Base-by-base conservation (phyloP, 805 yeast species). In the Nakazawaea wickerhamii region DNA sequence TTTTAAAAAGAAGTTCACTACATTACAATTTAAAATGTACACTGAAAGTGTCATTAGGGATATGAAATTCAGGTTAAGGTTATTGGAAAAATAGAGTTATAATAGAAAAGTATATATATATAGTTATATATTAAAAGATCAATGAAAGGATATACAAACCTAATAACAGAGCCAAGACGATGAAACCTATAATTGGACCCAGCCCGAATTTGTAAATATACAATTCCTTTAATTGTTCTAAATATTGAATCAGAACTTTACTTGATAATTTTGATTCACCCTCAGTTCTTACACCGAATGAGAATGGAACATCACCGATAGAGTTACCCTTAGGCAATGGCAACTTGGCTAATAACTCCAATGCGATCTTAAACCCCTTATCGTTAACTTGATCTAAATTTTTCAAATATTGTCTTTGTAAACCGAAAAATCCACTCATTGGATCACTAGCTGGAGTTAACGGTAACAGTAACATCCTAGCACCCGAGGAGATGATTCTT, bases 241-340 rank as follows among this genome's bases (percentile, higher is more conserved):
- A 48, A 44, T 71, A 71, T 50, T 66, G 75, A 27, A 71, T 54
- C 63, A 70, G 70, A 33, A 71, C 77, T 48, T 71, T 71, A 40
- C 73, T 67, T 7, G 71, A 65, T 27, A 71, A 58, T 50, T 71
- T 71, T 30, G 75, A 70, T 48, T 71, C 77, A 56, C 77, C 77
- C 52, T 70, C 77, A 9, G 74, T 68, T 63, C 77, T 71, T 21
- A 71, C 75, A 55, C 77, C 77, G 47, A 71, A 71, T 5, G 73
- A 67, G 47, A 70, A 71, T 39, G 75, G 73, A 30, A 70, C 63
- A 50, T 71, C 77, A 46, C 75, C 75, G 37, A 71, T 59, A 14
- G 57, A 49, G 23, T 52, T 42, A 17, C 45, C 46, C 17, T 58
- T 53, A 44, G 71, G 72, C 33, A 71, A 55, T 34, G 73, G 73